Percentiles rank a stretch among this genome's conserved stretches.
Conservation (phyloP, 805 yeast genomes). For the Spathaspora arborariae region DNA sequence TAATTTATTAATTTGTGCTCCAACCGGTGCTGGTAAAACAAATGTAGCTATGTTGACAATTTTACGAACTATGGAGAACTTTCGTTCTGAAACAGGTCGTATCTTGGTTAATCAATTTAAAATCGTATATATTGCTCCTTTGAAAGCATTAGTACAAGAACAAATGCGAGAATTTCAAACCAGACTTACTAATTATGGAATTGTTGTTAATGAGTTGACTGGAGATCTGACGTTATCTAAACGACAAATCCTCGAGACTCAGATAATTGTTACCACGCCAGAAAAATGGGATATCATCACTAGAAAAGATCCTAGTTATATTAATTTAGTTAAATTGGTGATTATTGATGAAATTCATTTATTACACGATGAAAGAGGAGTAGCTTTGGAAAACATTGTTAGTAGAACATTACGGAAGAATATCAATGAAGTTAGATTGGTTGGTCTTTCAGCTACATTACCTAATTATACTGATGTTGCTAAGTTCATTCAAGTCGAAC, state of each 20-base stretch:
- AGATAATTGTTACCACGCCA: conserved; percentile 87
- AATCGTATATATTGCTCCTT: conserved; percentile 86
- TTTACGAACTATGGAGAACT: conserved; percentile 56
- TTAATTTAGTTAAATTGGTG: conserved; percentile 60
- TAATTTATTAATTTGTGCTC: conserved; percentile 87
- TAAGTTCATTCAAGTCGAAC: conserved; percentile 63
- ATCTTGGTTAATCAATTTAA: conserved; percentile 57
- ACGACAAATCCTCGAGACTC: conserved; percentile 73
- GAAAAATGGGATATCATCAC: conserved; percentile 98
- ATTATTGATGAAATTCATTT: conserved; percentile 92
- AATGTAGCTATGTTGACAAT: conserved; percentile 89
- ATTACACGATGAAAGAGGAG: conserved; percentile 92
- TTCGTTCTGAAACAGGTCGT: conserved; percentile 46
- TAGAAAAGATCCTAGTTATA: conserved; percentile 65
- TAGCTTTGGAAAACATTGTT: conserved; percentile 85
- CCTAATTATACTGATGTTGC: conserved; percentile 91
- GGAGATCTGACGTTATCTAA: conserved; percentile 82
- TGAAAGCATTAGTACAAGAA: conserved; percentile 93
- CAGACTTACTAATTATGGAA: conserved; percentile 60
- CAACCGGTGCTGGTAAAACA: conserved; percentile 98
- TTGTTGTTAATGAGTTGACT: conserved; percentile 79
- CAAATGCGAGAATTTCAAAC: conserved; percentile 84
- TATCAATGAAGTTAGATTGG: conserved; percentile 57
- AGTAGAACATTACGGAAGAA: conserved; percentile 60
- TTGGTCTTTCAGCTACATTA: conserved; percentile 89